Base-by-base conservation (phyloP, 495 filamentous ascomycete genomes). In the Xylaria cubensis region DNA sequence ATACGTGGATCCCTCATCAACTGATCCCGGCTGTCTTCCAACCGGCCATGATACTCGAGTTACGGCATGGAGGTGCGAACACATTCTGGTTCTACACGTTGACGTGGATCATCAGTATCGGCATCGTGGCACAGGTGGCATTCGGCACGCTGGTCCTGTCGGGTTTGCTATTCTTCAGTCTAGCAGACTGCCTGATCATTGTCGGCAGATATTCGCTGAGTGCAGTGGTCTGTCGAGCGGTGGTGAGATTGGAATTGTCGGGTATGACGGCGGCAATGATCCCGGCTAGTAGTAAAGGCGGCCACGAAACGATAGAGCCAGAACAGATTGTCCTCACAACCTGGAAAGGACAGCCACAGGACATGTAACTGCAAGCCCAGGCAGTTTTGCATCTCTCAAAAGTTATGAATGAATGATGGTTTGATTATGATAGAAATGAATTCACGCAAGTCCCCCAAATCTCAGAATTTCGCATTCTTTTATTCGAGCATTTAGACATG, bases 101-200 rank as follows among this genome's bases (percentile, higher is more conserved):
- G 44, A 69, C 53, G 4, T 69, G 67, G 67, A 41, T 46, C 41
- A 69, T 69, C 9, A 69, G 56, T 17, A 62, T 69, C 55, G 67
- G 67, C 39, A 69, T 69, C 67, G 0, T 69, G 42, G 67, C 67
- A 2, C 67, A 69, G 26, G 67, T 76, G 6, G 55, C 75, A 1
- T 76, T 75, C 15, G 74, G 74, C 42, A 76, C 73, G 32, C 62
- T 76, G 21, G 69, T 70, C n/a, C 56, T 76, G 26, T 76, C 74
- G 19, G 72, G 74, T 24, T 29, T 76, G 73, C 46, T 75, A 7
- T 76, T 76, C 69, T 76, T 76, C 42, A 62, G 66, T 29, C 36
- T 62, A 19, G 36, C 24, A 4, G 73, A 76, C 44, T 63, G 55
- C 36, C 29, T 76, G 15, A 32, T 42, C 51, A 70, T 76, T 29